Percentiles rank a stretch among this genome's conserved stretches.
These are phyloP conservation scores for Beta corolliflora DNA, from an alignment of 179 eudicot genomes.

Conservation along the genomic window DNA sequence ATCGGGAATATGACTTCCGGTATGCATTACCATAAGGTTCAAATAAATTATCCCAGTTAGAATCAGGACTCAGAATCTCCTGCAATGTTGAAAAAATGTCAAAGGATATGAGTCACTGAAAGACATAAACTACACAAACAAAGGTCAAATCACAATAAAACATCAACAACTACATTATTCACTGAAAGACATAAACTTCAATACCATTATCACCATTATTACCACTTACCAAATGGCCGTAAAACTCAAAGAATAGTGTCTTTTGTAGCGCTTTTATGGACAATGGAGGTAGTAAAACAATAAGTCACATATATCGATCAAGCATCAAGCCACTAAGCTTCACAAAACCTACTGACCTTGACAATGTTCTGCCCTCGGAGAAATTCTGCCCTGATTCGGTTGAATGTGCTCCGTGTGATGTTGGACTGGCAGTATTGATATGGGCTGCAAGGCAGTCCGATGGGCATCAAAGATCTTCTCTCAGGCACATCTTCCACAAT, in stretches of 20 bases:
- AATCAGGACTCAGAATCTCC: constrained; percentile 41
- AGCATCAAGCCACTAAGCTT: background rate
- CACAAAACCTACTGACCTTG: constrained; percentile 32
- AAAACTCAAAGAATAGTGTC: no score
- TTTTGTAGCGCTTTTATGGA: no score
- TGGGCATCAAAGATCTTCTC: constrained; percentile 43
- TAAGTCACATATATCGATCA: background rate
- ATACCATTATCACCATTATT: no score
- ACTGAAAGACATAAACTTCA: no score
- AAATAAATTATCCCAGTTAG: constrained; percentile 47
- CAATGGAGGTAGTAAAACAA: background rate
- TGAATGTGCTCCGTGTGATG: constrained; percentile 52
- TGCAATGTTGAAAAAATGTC: constrained; percentile 22
- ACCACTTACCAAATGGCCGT: no score
- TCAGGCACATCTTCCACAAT: constrained; percentile 16
- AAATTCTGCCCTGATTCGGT: constrained; percentile 49
- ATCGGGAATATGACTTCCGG: constrained; percentile 39
- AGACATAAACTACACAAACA: background rate
- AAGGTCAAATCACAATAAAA: background rate
- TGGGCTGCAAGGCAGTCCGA: constrained; percentile 48
- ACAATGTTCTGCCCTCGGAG: constrained; percentile 39
- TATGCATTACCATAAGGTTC: constrained; percentile 41
- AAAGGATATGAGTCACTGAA: background rate
- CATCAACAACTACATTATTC: background rate
- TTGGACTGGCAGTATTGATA: constrained; percentile 51